Evolutionary conservation across 768 basidiomycete species (phyloP), one percentile per base, ranked within the genome.

Genomic region (Saitozyma podzolica): DNA sequence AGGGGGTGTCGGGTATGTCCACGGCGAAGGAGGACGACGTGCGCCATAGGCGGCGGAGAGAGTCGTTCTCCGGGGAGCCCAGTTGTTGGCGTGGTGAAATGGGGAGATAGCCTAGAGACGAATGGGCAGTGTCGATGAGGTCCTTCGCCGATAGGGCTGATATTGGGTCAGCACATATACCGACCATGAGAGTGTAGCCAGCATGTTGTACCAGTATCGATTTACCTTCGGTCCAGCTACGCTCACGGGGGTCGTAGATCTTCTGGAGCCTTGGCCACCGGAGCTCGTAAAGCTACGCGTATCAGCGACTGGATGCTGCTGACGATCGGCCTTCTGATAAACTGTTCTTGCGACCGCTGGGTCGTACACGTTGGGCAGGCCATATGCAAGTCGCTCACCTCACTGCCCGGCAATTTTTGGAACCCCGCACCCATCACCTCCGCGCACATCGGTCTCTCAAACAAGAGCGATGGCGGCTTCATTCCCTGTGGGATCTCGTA

Each of bases 401-500:
- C 81, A 72, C 85, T 84, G 29, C 80, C 67, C 0, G 82, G 80
- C n/a, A 86, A 79, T 73, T 89, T 90, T 40, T 88, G 88, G 70
- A 92, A 94, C 1, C 91, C 89, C 5, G 89, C 92, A 11, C 92
- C 91, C 63, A 85, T 86, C 5, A 94, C 71, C 69, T 92, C 91
- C 2, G 83, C 86, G 6, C 89, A 81, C 14, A 91, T 69, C 1
- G 91, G 91, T 39, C 80, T 80, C 10, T 80, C 77, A 29, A 94
- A 80, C 61, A 92, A 74, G 3, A 86, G 77, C 0, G 80, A 73
- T 6, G 92, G 92, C 3, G 80, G 80, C 0, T 76, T 62, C 16
- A 89, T 80, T 0, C 83, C 82, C 5, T 74, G 70, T 17, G 83
- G 83, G 16, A 90, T 58, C 0, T 80, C 80, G 68, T 85, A 85